Evolutionary conservation across 2,329 filamentous ascomycete genomes (phyloP), one percentile per base, ranked within the genome.

Genomic region (Exophiala sp.): DNA sequence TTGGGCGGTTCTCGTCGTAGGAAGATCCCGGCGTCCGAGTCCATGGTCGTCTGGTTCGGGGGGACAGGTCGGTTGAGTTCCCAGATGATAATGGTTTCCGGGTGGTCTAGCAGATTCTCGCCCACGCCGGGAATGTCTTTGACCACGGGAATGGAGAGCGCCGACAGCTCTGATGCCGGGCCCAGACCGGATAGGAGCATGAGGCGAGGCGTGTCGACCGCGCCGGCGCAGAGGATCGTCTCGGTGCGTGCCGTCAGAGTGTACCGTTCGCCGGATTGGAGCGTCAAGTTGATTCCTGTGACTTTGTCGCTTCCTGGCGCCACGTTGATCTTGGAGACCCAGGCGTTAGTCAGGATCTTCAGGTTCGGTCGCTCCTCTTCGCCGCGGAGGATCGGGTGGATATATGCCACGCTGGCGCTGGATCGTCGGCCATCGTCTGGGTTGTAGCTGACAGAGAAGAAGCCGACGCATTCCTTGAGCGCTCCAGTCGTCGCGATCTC

Each of bases 361-460:
- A 95, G 70, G 72, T 95, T 95, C 11, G 86, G 81, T 49, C 87
- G 78, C 66, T 82, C 80, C 75, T 95, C 88, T 41, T 89, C 83
- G 34, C 87, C 88, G 34, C 85, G 81, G 45, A 95, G 78, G 63
- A 95, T 89, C 29, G 89, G 89, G 70, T 95, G 89, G 64, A 95
- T 90, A 71, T 95, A 95, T 14, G 89, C 89, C 18, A 95, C 88
- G 51, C 85, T 89, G 52, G 89, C 88, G 65, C 85, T 90, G 72
- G 85, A 91, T 56, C 89, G 82, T 61, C 81, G 80, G 63, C 88
- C 87, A 63, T 88, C 83, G 63, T 95, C 88, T 2, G 89, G 89
- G 72, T 95, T 94, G 73, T 95, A 95, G 30, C 86, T 83, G 59
- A 95, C 82, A 58, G 85, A 89, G 76, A 95, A 91, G 77, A 95